Evolutionary conservation across 176 grass and related monocot genomes (phyloP), one percentile per base, ranked within the genome.

Genomic region (Ensete ventricosum): DNA sequence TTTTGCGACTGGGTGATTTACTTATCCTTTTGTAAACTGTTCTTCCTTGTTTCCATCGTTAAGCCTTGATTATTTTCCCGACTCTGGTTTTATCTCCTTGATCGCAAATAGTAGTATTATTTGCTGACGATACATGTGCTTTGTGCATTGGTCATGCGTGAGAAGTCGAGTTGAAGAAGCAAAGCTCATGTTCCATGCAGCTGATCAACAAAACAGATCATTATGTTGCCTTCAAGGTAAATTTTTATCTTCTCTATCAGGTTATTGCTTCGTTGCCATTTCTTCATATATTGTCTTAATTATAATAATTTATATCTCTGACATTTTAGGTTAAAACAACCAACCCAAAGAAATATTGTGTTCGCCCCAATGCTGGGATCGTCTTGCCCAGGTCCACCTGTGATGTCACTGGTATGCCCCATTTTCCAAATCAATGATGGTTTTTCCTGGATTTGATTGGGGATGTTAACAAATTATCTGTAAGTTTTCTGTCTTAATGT

Each of bases 341-440:
- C 62, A 99, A 99, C 76, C 95, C 95, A 12, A 99, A 91, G 82
- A 88, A 99, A 76, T 99, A 99, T 69, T 94, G 90, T 67, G 95
- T 99, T 54, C 88, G 95, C 62, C 95, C 95, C 52, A 99, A 99
- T 76, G 89, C 89, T 0, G 95, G 95, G 0, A 84, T 99, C 21
- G 88, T 99, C 74, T 75, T 87, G 64, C 95, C 95, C 53, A 81
- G 86, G 3, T 93, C 88, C 2, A 86, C 78, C 16, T 91, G 88
- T 84, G 88, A 94, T 87, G 88, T 99, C 71, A 94, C 90, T 85
- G 95, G 95, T 94, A 86, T 79, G 72, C 52, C 24, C 29, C 34
- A 73, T n/a, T 5, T 43, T 74, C 20, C 52, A 11, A 49, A 71
- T 14, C 9, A 51, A 23, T 51, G 20, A 49, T 52, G 9, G 19